Conservation (phyloP, 805 yeast species). For the Saturnispora halmiae region DNA sequence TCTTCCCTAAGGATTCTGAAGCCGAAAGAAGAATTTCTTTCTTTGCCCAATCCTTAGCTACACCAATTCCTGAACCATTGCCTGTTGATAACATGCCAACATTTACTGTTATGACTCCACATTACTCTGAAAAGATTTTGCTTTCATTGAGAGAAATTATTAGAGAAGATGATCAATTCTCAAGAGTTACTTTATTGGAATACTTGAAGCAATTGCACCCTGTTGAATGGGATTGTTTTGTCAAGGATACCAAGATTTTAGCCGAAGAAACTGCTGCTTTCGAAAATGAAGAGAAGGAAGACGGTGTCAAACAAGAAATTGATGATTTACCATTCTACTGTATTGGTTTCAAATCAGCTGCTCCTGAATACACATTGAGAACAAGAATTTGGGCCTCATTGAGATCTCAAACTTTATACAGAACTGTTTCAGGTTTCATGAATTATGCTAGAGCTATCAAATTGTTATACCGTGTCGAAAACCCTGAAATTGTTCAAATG, state of each 20-base stretch:
- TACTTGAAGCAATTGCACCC: slow-evolving; percentile 93
- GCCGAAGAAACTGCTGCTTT: slow-evolving; percentile 90
- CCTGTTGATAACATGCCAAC: slow-evolving; percentile 99
- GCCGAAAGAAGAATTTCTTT: slow-evolving; percentile 99
- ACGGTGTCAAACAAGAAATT: slow-evolving; percentile 66
- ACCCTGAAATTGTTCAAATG: slow-evolving; percentile 93
- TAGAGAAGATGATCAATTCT: slow-evolving; percentile 93
- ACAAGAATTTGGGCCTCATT: slow-evolving; percentile 98
- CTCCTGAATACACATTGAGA: slow-evolving; percentile 92
- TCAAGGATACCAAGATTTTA: slow-evolving; percentile 87
- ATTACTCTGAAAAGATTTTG: slow-evolving; percentile 88
- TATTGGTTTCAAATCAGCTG: slow-evolving; percentile 95
- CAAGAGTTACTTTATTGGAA: slow-evolving; percentile 88
- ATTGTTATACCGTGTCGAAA: slow-evolving; percentile 86
- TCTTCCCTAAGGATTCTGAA: slow-evolving; percentile 93
- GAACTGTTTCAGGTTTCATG: slow-evolving; percentile 98
- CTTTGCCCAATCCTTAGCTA: slow-evolving; percentile 97
- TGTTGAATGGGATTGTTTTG: slow-evolving; percentile 96
- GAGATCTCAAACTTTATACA: slow-evolving; percentile 91
- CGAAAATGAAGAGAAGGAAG: slow-evolving; percentile 58
- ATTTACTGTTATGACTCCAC: slow-evolving; percentile 93
- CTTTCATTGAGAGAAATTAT: slow-evolving; percentile 92
- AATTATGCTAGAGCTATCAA: slow-evolving; percentile 95
- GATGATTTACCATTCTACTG: slow-evolving; percentile 92
- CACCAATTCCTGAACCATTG: slow-evolving; percentile 97